Percentiles rank a stretch among this genome's conserved stretches.
Evolutionary conservation across 202 grass and related monocot genomes (phyloP).

Genomic region (Zoysia matrella): DNA sequence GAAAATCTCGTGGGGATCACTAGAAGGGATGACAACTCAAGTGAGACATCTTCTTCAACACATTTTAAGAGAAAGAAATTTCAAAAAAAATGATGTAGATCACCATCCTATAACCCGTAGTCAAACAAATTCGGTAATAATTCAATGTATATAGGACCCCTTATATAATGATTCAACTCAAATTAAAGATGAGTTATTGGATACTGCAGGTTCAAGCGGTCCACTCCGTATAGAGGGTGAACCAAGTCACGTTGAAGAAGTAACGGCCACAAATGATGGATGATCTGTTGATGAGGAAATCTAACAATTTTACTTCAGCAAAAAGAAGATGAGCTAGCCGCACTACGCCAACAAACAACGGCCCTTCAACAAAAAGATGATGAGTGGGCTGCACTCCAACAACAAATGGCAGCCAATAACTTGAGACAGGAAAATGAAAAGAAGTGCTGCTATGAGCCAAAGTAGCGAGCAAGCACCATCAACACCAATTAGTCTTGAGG

Average conservation of each 20-base stretch:
- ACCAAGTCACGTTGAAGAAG: neutral
- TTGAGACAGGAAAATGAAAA: neutral
- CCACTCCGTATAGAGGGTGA: neutral
- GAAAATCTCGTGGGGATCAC: neutral
- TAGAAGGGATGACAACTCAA: neutral
- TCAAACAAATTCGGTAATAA: too few species aligned
- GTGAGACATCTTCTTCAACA: neutral
- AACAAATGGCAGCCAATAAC: neutral
- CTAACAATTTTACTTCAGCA: neutral
- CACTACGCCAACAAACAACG: neutral
- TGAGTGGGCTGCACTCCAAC: neutral
- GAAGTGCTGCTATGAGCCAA: neutral
- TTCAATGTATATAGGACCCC: too few species aligned
- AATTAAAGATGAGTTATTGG: neutral
- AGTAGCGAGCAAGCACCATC: neutral
- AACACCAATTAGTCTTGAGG: neutral
- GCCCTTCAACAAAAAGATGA: neutral
- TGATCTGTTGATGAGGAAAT: neutral
- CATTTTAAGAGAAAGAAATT: slow-evolving; percentile 6
- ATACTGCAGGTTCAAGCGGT: too few species aligned
- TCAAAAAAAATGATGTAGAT: too few species aligned
- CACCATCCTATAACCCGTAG: neutral
- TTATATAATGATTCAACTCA: neutral
- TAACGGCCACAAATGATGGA: neutral
- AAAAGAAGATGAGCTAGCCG: neutral